Evolutionary conservation across 495 filamentous ascomycete species (phyloP).

Genomic region (Lindgomyces ingoldianus): DNA sequence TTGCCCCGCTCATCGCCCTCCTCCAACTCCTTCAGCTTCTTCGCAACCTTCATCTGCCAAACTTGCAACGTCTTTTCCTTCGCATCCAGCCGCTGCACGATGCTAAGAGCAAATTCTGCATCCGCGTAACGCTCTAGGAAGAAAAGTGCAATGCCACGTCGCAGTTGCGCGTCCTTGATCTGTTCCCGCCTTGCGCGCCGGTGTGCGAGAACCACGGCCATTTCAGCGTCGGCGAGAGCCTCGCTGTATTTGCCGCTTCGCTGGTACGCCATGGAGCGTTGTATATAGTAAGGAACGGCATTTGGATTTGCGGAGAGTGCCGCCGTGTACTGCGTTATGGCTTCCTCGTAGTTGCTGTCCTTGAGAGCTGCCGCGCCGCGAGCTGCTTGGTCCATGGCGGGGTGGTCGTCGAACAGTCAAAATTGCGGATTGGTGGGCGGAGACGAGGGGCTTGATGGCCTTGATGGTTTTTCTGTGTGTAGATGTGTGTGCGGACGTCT

Average conservation of each 20-base stretch:
- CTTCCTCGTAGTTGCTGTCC: conserved; percentile 62
- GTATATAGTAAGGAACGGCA: conserved; percentile 80
- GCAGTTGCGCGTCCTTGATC: conserved; percentile 77
- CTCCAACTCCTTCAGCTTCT: conserved; percentile 50
- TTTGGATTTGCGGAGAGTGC: conserved; percentile 67
- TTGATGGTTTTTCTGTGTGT: too few species aligned
- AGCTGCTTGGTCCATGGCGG: conserved; percentile 61
- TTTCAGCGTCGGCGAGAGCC: conserved; percentile 79
- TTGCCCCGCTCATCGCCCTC: conserved; percentile 60
- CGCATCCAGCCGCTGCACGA: conserved; percentile 60
- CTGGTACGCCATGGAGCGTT: conserved; percentile 81
- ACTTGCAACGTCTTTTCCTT: conserved; percentile 65
- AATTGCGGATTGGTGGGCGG: neutral
- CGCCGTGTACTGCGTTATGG: conserved; percentile 71
- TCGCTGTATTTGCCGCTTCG: conserved; percentile 58
- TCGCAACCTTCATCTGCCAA: conserved; percentile 62
- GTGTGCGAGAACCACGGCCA: conserved; percentile 66
- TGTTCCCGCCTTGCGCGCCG: conserved; percentile 77
- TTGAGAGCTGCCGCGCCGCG: conserved; percentile 66
- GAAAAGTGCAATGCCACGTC: conserved; percentile 74
- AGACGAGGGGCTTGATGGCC: too few species aligned
- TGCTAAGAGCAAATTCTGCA: conserved; percentile 68
- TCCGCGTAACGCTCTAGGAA: conserved; percentile 73
- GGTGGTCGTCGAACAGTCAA: neutral
- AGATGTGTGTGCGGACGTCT: neutral